phyloP scores from a whole-genome alignment of 106 monocot genomes.

The Dendrobium nobile region DNA sequence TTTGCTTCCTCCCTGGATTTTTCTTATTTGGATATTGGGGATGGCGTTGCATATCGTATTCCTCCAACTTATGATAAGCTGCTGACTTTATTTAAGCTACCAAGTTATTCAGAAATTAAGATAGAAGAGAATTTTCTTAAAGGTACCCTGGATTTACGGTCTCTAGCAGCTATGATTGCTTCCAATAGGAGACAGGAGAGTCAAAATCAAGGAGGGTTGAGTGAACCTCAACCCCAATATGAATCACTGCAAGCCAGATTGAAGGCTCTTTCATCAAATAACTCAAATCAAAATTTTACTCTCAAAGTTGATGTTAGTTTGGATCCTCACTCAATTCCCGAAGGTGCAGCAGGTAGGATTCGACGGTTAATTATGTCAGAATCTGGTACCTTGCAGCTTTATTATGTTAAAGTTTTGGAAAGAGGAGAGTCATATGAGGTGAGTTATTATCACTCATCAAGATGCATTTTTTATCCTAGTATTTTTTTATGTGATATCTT shows the following conservation, averaged over 20 bases:
- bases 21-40: slow-evolving; percentile 80
- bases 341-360: slow-evolving; percentile 94
- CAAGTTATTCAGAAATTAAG: slow-evolving; percentile 58
- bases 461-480: neutral
- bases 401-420: slow-evolving; percentile 83
- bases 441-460: slow-evolving; percentile 4
- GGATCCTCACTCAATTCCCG: slow-evolving; percentile 66
- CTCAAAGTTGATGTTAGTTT: slow-evolving; percentile 67
- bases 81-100: slow-evolving; percentile 44
- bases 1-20: slow-evolving; percentile 40
- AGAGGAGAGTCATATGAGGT: slow-evolving; percentile 97
- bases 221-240: slow-evolving; percentile 69
- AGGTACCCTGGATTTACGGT: slow-evolving; percentile 60
- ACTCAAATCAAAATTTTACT: slow-evolving; percentile 52
- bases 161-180: slow-evolving; percentile 70
- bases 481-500: neutral
- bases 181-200: slow-evolving; percentile 46
- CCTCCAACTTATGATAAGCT: slow-evolving; percentile 89
- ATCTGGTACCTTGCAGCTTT: slow-evolving; percentile 72
- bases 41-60: slow-evolving; percentile 66
- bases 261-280: slow-evolving; percentile 43
- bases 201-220: slow-evolving; percentile 45
- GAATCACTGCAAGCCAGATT: slow-evolving; percentile 82
- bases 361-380: slow-evolving; percentile 75
- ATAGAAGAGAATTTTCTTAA: slow-evolving; percentile 70